Evolutionary conservation across 2,329 filamentous ascomycete species (phyloP), one percentile per base, ranked within the genome.

Genomic region (Ceratocystiopsis sp.): DNA sequence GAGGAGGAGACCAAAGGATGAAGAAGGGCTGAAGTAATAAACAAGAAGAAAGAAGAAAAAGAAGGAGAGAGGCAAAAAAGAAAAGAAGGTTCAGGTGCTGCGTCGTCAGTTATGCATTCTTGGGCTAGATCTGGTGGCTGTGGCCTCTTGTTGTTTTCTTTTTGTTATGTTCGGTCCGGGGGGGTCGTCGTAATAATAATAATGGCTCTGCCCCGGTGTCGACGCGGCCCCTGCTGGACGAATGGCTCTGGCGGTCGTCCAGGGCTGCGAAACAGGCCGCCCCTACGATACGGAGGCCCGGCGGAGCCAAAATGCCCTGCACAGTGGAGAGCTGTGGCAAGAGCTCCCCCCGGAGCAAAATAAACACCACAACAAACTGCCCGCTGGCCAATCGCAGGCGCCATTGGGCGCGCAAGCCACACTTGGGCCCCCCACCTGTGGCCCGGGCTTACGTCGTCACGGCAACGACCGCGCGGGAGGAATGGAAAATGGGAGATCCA

Each of bases 341-440:
- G 37, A 37, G 25, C 15, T n/a, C 17, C 17, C 38, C 19, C 38
- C 37, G n/a, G 13, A 38, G 13, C 40, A 42, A 45, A 47, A 47
- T 37, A 45, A 47, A 45, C 46, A 48, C 17, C 33, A 48, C 8
- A 48, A 45, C 44, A 49, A 29, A 29, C 25, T 34, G 14, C 25
- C 25, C 10, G 15, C 8, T n/a, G 10, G 47, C 50, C 50, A 51
- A 51, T 51, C 38, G 45, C 11, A 10, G 17, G 2, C 17, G 33
- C 10, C 12, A 17, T 29, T 13, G 13, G 25, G 37, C 33, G 36
- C 19, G 38, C 39, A 47, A 48, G 45, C 48, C 45, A 46, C 45
- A 44, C 16, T 41, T 16, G 36, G 21, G 19, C 35, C 38, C 12
- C 39, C 35, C 18, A 38, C 38, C 32, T 17, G 17, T 44, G 41